Evolutionary conservation across 2,329 filamentous ascomycete species (phyloP), one percentile per base, ranked within the genome.

Genomic region (Sporothrix pallida): DNA sequence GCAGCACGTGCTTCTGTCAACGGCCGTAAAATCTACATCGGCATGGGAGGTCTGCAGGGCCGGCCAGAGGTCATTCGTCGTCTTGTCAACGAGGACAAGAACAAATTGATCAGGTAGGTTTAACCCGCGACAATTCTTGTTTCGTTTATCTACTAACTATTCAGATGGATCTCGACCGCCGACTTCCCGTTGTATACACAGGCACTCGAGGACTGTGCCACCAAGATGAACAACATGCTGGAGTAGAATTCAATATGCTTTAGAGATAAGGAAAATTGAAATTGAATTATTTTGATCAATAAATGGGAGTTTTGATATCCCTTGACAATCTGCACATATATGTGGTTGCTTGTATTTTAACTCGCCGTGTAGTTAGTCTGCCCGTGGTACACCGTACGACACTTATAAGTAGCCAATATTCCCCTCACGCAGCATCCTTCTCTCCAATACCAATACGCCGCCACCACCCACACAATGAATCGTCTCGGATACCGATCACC

Each of bases 31-130:
- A 48, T 70, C 17, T 70, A 52, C 67, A 56, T 70, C 8, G 65
- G 67, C 67, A 70, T 70, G 67, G 67, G 67, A 12, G 67, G 67
- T 6, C 23, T 70, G 26, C 67, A 70, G 23, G 67, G 67, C 48
- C 67, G 67, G 15, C 67, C 67, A 17, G 67, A 70, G 9, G 23
- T 70, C 48, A 54, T 70, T 20, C 48, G 44, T 3, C 5, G 67
- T 8, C 50, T 70, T 2, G 67, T 70, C 15, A 70, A 70, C 13
- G 48, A 70, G 23, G 67, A 70, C 67, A 56, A 56, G 67, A 70
- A 56, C 50, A 70, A 56, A 17, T 50, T 70, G 44, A 70, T 70
- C 48, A 26, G 67, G 67, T 70, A 44, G 4, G 65, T 68, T 6
- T 12, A 7, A 3, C 46, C 10, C 46, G 31, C 5, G 31, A 3